Conservation (phyloP, 371 early-diverging fungal species). For the Actinomucor elegans region DNA sequence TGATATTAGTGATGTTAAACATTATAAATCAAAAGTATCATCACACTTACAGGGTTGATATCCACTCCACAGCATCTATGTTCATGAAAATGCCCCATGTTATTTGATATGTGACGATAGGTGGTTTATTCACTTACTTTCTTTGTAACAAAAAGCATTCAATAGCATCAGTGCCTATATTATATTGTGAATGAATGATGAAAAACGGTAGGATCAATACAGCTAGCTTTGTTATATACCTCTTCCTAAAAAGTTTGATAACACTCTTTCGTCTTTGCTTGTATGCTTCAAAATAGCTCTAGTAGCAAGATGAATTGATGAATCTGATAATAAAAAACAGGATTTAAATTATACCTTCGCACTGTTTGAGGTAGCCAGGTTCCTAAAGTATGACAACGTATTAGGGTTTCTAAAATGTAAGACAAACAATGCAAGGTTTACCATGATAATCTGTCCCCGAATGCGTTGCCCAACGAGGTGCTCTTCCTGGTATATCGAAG, state of each 20-base stretch:
- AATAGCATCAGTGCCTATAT: conserved; percentile 84
- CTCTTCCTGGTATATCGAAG: conserved; percentile 87
- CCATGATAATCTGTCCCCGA: conserved; percentile 92
- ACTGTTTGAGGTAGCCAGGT: conserved; percentile 95
- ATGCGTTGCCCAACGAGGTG: conserved; percentile 92
- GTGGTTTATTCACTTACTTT: conserved; percentile 43
- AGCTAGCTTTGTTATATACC: too few relatives aligned
- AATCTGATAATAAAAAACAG: too few relatives aligned
- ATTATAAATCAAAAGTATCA: neutral
- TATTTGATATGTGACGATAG: neutral
- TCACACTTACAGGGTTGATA: conserved; percentile 74
- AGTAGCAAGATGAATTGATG: too few relatives aligned
- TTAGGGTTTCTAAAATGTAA: neutral
- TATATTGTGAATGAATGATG: too few relatives aligned
- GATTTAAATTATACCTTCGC: conserved; percentile 60
- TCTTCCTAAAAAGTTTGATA: conserved; percentile 90
- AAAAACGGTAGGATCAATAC: too few relatives aligned
- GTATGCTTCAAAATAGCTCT: conserved; percentile 81
- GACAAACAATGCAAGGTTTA: conserved; percentile 1
- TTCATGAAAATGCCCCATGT: conserved; percentile 24
- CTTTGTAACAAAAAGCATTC: conserved; percentile 82
- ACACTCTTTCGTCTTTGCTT: conserved; percentile 68
- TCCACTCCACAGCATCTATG: conserved; percentile 84
- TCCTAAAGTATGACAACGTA: conserved; percentile 33
- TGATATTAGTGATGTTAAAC: neutral